phyloP scores from a whole-genome alignment of 1,284 basidiomycete species.

The Microbotryum violaceum region DNA sequence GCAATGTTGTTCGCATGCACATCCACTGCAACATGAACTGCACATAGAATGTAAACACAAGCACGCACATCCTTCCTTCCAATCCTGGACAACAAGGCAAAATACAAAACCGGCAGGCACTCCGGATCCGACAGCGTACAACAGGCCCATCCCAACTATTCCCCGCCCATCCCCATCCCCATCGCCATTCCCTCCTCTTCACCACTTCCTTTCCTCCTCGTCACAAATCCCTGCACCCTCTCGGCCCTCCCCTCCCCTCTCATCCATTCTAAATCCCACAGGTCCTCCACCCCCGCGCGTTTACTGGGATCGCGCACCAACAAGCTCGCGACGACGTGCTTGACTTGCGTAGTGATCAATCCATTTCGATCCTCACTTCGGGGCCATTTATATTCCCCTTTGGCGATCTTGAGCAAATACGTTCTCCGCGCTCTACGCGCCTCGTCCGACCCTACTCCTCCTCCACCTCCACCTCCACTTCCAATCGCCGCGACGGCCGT shows the following conservation, averaged over 20 bases:
- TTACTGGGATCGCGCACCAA: conserved; percentile 61
- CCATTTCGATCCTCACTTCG: conserved; percentile 34
- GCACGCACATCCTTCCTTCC: no score
- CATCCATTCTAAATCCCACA: conserved; percentile 67
- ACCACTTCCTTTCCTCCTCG: not conserved
- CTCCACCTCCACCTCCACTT: not conserved
- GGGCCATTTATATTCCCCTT: conserved; percentile 68
- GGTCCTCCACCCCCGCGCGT: conserved; percentile 52
- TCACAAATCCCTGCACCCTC: conserved; percentile 2
- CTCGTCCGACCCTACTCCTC: conserved; percentile 2
- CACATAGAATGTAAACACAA: no score
- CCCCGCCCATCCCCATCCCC: not conserved
- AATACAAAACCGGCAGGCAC: no score
- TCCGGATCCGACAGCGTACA: no score
- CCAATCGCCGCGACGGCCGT: conserved; percentile 11
- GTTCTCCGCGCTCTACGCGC: conserved; percentile 31
- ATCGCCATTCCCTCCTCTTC: not conserved
- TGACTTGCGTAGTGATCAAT: conserved; percentile 48
- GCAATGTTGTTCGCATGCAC: no score
- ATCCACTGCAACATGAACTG: no score
- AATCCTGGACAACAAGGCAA: no score
- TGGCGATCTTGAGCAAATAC: conserved; percentile 63
- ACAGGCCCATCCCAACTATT: not conserved
- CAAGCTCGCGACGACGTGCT: conserved; percentile 53
- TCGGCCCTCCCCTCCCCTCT: conserved; percentile 36